A percentile compares a stretch with the other conserved stretches of the same genome.
These are phyloP conservation scores for Botrytis galanthina DNA, from an alignment of 2,329 filamentous ascomycete species.

Conservation along the genomic window DNA sequence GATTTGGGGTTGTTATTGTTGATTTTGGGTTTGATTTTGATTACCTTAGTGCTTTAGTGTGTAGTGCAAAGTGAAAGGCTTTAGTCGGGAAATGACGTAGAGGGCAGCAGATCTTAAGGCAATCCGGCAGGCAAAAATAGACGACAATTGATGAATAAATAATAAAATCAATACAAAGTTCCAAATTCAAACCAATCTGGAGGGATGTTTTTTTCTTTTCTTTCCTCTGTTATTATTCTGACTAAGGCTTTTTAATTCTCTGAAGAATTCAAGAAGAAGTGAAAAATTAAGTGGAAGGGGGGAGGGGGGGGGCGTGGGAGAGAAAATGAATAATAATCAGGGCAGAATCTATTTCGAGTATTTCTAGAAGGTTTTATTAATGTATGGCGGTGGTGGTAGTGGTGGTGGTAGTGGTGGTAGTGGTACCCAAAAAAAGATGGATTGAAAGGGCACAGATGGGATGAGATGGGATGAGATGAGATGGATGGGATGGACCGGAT, in stretches of 20 bases:
- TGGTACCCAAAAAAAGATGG: background rate
- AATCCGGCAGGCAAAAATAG: conserved; percentile 13
- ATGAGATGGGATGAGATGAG: background rate
- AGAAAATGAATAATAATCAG: background rate
- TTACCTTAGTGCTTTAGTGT: background rate
- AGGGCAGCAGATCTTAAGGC: conserved; percentile 5
- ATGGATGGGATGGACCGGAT: too few species aligned
- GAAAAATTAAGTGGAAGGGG: background rate
- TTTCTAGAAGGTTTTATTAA: background rate
- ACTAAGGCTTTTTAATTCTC: background rate
- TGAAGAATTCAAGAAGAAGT: background rate
- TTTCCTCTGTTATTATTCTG: background rate
- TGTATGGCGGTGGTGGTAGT: background rate
- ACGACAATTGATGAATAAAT: background rate
- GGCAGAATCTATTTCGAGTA: background rate
- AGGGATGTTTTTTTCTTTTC: background rate
- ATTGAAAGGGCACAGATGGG: background rate
- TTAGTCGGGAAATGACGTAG: conserved; percentile 15
- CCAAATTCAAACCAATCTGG: background rate
- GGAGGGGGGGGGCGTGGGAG: too few species aligned
- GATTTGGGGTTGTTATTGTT: background rate
- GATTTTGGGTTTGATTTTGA: conserved; percentile 8
- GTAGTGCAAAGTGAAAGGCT: conserved; percentile 12
- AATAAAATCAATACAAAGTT: background rate
- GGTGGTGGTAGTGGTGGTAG: background rate